A percentile compares a stretch with the other conserved stretches of the same genome.
Evolutionary conservation across 2,329 filamentous ascomycete genomes (phyloP).

Genomic region (Mycosphaerella sp.): DNA sequence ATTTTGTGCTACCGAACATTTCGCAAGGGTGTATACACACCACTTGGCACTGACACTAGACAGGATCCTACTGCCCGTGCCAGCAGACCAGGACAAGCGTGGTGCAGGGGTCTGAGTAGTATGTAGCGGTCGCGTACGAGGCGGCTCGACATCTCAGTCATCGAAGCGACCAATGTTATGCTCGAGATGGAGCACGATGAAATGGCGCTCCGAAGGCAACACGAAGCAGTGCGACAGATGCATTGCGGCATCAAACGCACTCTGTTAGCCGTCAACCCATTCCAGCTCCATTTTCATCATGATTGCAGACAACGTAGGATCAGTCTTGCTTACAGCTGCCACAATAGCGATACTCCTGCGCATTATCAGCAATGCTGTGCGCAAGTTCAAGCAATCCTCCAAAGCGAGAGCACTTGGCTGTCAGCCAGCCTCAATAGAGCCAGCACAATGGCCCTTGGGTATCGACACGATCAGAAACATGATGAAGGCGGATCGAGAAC

Average conservation of each 20-base stretch:
- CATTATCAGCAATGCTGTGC: background rate
- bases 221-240: background rate
- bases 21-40: background rate
- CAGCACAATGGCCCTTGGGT: slow-evolving; percentile 5
- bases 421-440: slow-evolving; percentile 1
- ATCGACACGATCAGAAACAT: slow-evolving; percentile 6
- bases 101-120: background rate
- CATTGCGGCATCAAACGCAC: background rate
- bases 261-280: background rate
- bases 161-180: background rate
- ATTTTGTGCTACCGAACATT: background rate
- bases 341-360: background rate
- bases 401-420: slow-evolving; percentile 1
- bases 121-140: background rate
- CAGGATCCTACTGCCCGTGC: background rate
- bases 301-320: background rate
- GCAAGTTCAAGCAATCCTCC: background rate
- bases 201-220: background rate
- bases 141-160: background rate
- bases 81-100: background rate
- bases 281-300: background rate
- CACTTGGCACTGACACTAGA: background rate
- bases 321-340: background rate
- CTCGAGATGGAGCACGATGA: background rate
- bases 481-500: slow-evolving; percentile 1